These are phyloP conservation scores for Manihot esculenta DNA, from an alignment of 441 rosid species.

Conservation along the genomic window DNA sequence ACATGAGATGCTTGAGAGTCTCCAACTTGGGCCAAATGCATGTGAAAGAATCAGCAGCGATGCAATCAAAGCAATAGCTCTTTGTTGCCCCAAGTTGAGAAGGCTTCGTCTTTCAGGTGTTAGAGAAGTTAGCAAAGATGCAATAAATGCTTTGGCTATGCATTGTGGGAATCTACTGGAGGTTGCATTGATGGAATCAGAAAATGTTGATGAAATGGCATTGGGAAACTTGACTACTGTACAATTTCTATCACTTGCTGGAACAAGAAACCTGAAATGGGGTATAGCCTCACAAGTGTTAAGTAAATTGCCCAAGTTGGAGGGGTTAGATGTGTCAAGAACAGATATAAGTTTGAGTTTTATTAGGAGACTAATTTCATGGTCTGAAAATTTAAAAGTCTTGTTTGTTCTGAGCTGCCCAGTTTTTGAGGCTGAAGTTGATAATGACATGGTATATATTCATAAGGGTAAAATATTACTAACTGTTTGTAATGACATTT, in stretches of 20 bases:
- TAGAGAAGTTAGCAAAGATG: slow-evolving; percentile 43
- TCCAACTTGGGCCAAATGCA: slow-evolving; percentile 43
- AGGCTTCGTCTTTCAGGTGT: slow-evolving; percentile 50
- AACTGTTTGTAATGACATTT: slow-evolving; percentile 55
- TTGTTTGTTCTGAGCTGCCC: slow-evolving; percentile 47
- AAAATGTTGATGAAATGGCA: slow-evolving; percentile 40
- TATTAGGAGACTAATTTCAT: slow-evolving; percentile 32
- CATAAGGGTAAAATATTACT: slow-evolving; percentile 67
- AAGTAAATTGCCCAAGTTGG: slow-evolving; percentile 41
- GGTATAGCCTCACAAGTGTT: slow-evolving; percentile 35
- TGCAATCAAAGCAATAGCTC: slow-evolving; percentile 45
- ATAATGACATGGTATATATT: slow-evolving; percentile 17
- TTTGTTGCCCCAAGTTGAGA: slow-evolving; percentile 45
- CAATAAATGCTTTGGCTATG: slow-evolving; percentile 44
- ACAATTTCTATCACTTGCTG: slow-evolving; percentile 45
- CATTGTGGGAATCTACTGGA: slow-evolving; percentile 39
- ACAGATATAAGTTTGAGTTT: slow-evolving; percentile 44
- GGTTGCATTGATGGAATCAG: slow-evolving; percentile 46
- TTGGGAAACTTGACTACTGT: slow-evolving; percentile 43
- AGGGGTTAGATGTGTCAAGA: slow-evolving; percentile 51
- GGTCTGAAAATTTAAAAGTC: slow-evolving; percentile 36
- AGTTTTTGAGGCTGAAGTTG: slow-evolving; percentile 36
- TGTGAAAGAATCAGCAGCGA: slow-evolving; percentile 52
- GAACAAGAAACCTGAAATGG: slow-evolving; percentile 52
- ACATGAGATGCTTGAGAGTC: slow-evolving; percentile 47